phyloP scores from a whole-genome alignment of 2,329 filamentous ascomycete genomes.

The Myotisia sp. region DNA sequence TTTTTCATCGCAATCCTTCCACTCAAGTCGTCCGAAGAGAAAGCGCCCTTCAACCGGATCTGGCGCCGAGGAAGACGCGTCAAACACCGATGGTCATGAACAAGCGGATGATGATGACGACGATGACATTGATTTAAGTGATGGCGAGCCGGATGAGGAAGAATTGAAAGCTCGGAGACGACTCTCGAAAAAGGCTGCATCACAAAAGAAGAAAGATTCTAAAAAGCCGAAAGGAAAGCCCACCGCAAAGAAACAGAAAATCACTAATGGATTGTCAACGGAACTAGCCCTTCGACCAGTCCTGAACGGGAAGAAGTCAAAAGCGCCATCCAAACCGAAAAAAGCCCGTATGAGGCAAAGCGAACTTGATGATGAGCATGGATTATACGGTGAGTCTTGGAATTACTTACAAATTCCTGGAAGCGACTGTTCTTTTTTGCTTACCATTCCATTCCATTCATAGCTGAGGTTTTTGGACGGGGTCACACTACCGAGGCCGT shows the following conservation, averaged over 20 bases:
- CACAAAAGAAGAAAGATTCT: slow-evolving; percentile 36
- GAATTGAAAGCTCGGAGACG: slow-evolving; percentile 18
- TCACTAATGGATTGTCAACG: slow-evolving; percentile 32
- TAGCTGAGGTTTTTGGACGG: slow-evolving; percentile 47
- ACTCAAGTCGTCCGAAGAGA: slow-evolving; percentile 28
- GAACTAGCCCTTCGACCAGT: slow-evolving; percentile 43
- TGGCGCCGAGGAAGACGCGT: slow-evolving; percentile 23
- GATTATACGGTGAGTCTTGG: slow-evolving; percentile 40
- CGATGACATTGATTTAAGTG: slow-evolving; percentile 12
- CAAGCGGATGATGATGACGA: slow-evolving; percentile 21
- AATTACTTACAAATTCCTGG: slow-evolving; percentile 2
- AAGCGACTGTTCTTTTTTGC: not conserved
- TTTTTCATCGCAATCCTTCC: slow-evolving; percentile 24
- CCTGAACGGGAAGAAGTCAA: slow-evolving; percentile 30
- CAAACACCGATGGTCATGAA: slow-evolving; percentile 22
- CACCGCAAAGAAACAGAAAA: slow-evolving; percentile 42
- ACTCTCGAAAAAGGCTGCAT: slow-evolving; percentile 29
- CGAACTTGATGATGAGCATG: slow-evolving; percentile 37
- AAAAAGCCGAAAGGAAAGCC: slow-evolving; percentile 24
- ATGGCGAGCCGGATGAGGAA: slow-evolving; percentile 19
- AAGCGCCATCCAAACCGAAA: slow-evolving; percentile 32
- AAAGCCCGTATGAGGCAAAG: slow-evolving; percentile 40
- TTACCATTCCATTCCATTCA: slow-evolving; percentile 2
- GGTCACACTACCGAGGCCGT: slow-evolving; percentile 42
- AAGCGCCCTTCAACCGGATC: slow-evolving; percentile 32